Evolutionary conservation across 306 rosid species (phyloP).

Genomic region (Clitoria ternatea): DNA sequence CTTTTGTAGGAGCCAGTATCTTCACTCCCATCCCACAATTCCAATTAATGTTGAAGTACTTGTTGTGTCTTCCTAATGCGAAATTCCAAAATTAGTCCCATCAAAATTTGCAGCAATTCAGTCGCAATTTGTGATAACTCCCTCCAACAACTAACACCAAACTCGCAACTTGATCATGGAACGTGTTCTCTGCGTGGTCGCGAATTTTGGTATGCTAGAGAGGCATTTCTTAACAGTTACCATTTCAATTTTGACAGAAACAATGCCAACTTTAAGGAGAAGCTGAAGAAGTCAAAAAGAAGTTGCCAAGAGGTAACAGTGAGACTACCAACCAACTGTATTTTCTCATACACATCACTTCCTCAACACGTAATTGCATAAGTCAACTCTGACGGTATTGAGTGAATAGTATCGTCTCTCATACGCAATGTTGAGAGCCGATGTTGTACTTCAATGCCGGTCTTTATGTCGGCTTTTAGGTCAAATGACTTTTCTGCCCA

Average conservation of each 20-base stretch:
- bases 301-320: too few species aligned
- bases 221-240: constrained; percentile 48
- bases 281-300: constrained; percentile 33
- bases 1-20: not conserved
- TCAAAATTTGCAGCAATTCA: constrained; percentile 1
- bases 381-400: too few species aligned
- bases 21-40: not conserved
- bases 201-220: constrained; percentile 43
- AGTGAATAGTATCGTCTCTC: too few species aligned
- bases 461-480: too few species aligned
- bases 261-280: constrained; percentile 29
- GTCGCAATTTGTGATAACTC: not conserved
- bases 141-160: constrained; percentile 1
- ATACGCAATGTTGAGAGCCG: too few species aligned
- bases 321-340: too few species aligned
- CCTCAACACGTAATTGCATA: too few species aligned
- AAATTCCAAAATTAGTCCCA: constrained; percentile 34
- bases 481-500: too few species aligned
- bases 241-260: constrained; percentile 30
- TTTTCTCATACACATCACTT: too few species aligned
- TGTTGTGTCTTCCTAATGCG: constrained; percentile 9
- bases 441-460: too few species aligned
- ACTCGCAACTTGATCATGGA: constrained; percentile 20
- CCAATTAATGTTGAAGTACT: not conserved
- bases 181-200: constrained; percentile 22